phyloP scores from a whole-genome alignment of 768 basidiomycete genomes.

The Tricholoma terreum region DNA sequence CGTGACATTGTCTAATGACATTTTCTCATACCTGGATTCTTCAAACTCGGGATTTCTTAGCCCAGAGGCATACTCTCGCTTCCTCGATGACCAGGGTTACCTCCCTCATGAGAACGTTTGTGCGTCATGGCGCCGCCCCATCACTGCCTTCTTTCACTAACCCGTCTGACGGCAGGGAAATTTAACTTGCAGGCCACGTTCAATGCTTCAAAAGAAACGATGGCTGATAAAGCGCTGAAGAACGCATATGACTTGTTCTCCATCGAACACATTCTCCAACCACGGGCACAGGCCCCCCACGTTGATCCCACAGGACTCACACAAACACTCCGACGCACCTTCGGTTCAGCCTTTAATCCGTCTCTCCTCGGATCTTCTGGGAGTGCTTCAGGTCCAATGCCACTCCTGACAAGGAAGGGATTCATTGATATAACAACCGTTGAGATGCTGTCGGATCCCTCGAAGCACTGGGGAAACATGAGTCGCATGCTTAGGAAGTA shows the following conservation, averaged over 20 bases:
- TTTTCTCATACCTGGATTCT: background rate
- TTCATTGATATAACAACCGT: constrained; percentile 10
- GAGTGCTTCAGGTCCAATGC: constrained; percentile 6
- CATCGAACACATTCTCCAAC: constrained; percentile 13
- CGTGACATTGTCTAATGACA: background rate
- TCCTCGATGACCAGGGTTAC: background rate
- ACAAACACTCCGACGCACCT: background rate
- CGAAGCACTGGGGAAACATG: constrained; percentile 6
- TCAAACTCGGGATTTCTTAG: background rate
- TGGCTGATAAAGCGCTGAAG: constrained; percentile 11
- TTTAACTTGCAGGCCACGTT: constrained; percentile 1
- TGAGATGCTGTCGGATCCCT: constrained; percentile 9
- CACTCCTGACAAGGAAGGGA: constrained; percentile 12
- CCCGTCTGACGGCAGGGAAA: constrained; percentile 7
- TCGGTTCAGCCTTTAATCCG: constrained; percentile 1
- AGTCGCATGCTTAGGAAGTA: constrained; percentile 8
- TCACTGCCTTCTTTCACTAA: background rate
- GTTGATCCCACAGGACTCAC: constrained; percentile 9
- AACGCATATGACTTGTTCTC: constrained; percentile 11
- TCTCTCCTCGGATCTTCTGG: background rate
- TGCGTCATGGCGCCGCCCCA: background rate
- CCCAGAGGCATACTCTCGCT: background rate
- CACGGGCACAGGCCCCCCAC: constrained; percentile 1
- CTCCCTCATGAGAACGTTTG: background rate
- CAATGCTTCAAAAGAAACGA: constrained; percentile 5